Evolutionary conservation across 1,284 basidiomycete species (phyloP).

Genomic region (Salmacisia buchloeana): DNA sequence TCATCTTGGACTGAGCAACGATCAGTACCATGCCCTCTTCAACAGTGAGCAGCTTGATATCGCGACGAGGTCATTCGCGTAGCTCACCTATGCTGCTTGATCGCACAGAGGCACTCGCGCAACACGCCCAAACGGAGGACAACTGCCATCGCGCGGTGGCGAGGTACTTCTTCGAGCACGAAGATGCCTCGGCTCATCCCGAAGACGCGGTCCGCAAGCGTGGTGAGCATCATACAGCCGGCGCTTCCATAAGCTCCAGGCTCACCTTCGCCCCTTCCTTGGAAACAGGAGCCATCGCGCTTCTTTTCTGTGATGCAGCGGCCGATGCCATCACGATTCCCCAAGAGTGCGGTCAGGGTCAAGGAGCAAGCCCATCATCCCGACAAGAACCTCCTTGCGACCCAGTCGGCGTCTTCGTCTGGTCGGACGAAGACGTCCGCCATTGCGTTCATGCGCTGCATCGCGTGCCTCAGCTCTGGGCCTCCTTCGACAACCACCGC

Average conservation of each 20-base stretch:
- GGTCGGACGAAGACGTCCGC: not conserved
- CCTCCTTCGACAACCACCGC: slow-evolving; percentile 6
- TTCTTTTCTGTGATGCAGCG: not conserved
- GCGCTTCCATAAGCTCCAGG: not conserved
- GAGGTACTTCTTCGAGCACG: not conserved
- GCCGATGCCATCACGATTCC: not conserved
- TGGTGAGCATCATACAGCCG: not conserved
- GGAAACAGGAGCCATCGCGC: not conserved
- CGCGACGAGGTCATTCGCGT: not conserved
- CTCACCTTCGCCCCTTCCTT: not conserved
- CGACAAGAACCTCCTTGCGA: too few species aligned
- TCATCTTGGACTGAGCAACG: not conserved
- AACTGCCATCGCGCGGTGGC: not conserved
- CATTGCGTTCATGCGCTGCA: not conserved
- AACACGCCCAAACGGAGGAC: not conserved
- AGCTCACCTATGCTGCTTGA: not conserved
- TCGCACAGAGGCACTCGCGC: not conserved
- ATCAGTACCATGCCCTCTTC: not conserved
- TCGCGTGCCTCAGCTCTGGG: not conserved
- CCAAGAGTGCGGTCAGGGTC: not conserved
- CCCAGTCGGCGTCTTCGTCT: not conserved
- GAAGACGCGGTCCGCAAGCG: not conserved
- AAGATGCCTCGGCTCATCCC: not conserved
- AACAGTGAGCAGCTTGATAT: not conserved
- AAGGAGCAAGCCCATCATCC: not conserved